Evolutionary conservation across 2,329 filamentous ascomycete species (phyloP).

Genomic region (Claviceps citrina): DNA sequence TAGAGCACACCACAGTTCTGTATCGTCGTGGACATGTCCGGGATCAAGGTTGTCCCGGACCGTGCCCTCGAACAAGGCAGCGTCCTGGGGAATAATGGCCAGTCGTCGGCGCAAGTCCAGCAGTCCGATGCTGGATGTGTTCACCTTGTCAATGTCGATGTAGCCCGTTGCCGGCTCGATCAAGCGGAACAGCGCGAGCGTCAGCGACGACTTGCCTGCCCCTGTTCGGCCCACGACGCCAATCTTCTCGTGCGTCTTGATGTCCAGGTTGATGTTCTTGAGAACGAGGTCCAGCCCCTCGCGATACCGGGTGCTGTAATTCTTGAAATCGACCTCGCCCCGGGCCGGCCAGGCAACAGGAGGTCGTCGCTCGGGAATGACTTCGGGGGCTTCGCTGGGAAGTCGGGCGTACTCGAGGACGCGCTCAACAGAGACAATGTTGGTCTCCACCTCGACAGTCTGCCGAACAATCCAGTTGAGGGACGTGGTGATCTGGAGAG

Average conservation of each 20-base stretch:
- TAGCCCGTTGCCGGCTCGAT: conserved; percentile 74
- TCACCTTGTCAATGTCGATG: conserved; percentile 77
- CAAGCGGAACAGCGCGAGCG: conserved; percentile 83
- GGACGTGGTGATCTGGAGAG: conserved; percentile 88
- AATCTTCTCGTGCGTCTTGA: conserved; percentile 95
- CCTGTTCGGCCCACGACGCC: conserved; percentile 93
- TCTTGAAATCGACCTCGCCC: conserved; percentile 77
- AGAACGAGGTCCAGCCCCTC: conserved; percentile 80
- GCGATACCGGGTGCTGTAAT: conserved; percentile 89
- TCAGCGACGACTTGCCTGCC: conserved; percentile 89
- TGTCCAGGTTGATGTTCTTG: conserved; percentile 80
- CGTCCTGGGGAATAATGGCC: conserved; percentile 95
- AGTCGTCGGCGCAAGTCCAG: conserved; percentile 76
- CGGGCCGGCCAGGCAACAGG: conserved; percentile 82
- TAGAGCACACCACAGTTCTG: conserved; percentile 88
- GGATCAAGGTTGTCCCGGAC: conserved; percentile 93
- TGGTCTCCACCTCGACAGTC: conserved; percentile 99
- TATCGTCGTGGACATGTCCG: conserved; percentile 87
- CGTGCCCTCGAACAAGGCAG: conserved; percentile 84
- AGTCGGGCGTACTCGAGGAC: conserved; percentile 88
- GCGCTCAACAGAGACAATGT: conserved; percentile 95
- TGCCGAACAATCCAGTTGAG: conserved; percentile 98
- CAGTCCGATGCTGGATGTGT: conserved; percentile 81
- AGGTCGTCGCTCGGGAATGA: conserved; percentile 74
- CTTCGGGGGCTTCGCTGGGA: conserved; percentile 86